Conservation (phyloP, 2,329 filamentous ascomycete species). For the Fusarium anguioides region DNA sequence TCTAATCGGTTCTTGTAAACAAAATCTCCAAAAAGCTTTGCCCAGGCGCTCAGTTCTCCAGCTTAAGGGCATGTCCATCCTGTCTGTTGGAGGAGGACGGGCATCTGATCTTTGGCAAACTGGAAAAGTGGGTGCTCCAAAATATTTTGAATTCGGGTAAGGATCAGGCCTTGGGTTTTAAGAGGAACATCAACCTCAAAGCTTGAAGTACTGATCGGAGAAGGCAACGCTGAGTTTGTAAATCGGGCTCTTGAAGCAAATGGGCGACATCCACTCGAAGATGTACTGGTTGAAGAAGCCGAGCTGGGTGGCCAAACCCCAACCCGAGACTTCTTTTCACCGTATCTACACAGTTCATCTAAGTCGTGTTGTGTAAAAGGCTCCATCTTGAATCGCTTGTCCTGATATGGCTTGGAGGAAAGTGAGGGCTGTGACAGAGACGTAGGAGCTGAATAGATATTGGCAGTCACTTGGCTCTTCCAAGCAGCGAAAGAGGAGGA, state of each 20-base stretch:
- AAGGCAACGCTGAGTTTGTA: too few relatives aligned
- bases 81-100: not conserved
- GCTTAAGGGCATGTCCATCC: conserved; percentile 7
- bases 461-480: too few relatives aligned
- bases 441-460: too few relatives aligned
- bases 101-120: conserved; percentile 3
- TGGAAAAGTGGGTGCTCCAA: conserved; percentile 11
- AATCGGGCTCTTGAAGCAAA: too few relatives aligned
- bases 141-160: not conserved
- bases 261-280: too few relatives aligned
- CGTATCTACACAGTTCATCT: not conserved
- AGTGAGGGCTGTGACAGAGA: too few relatives aligned
- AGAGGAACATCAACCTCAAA: not conserved
- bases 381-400: not conserved
- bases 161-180: not conserved
- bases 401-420: not conserved
- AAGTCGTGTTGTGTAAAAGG: not conserved
- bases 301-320: not conserved
- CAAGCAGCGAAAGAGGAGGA: too few relatives aligned
- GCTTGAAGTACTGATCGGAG: not conserved
- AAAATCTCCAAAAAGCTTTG: too few relatives aligned
- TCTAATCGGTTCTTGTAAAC: too few relatives aligned
- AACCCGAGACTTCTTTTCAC: too few relatives aligned
- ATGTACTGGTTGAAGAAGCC: not conserved
- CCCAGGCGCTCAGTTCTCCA: conserved; percentile 18